Base-by-base conservation (phyloP, 1,139 yeast genomes). In the Taiozyma sp. region DNA sequence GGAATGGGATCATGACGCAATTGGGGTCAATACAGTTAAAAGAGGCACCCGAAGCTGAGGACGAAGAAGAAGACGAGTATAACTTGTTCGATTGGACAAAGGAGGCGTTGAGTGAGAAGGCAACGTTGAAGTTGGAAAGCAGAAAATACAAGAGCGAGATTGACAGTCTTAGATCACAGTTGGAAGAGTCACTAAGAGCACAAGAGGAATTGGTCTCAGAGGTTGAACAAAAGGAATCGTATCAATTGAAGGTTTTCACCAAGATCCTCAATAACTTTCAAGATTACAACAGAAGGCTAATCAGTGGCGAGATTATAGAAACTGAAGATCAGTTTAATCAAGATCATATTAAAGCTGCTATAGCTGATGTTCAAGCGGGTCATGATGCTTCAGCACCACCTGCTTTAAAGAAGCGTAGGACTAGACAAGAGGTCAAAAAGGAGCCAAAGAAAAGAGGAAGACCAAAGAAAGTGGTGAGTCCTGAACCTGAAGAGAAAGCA, bases 211-310 rank as follows among this genome's bases (percentile, higher is more conserved):
- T 66, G 44, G 47, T 63, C 2, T 46, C 50, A 9, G 51, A 53
- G 14, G 37, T 52, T 39, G 32, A 42, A 26, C 32, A 16, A 8
- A 53, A 58, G 43, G 53, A 57, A 39, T 19, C 43, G 6, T 45
- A 30, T 14, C 55, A 55, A 16, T 21, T 59, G 44, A 50, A 48
- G 54, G 49, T 65, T 1, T 56, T 64, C 30, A 55, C 68, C 0
- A 56, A 54, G 14, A 46, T 68, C 10, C 34, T 68, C 19, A 65
- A 67, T 41, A 60, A 60, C 11, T 57, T 67, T 47, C 65, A 65
- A 44, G 50, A 44, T 1, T 57, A 60, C 43, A 56, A 62, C 42
- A 39, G 46, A n/a, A 50, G 51, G 24, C 45, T 61, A 2, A 24
- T 52, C 35, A 46, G 42, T 3, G 62, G 62, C 1, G 61, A 58